phyloP scores from a whole-genome alignment of 1,284 basidiomycete species.

The Peniophora sp. region DNA sequence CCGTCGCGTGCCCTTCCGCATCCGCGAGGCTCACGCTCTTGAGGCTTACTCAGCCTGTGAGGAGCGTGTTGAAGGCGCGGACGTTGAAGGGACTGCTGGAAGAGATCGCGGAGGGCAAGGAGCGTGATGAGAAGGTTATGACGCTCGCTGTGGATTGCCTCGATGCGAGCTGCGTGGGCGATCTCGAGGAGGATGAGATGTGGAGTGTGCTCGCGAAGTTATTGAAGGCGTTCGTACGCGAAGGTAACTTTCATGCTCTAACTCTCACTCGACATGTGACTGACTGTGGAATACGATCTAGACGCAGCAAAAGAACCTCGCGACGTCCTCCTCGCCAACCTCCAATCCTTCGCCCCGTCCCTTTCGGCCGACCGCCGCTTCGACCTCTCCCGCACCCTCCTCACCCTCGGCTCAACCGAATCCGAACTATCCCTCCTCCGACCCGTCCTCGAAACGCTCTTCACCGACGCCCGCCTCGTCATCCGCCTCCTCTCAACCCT shows the following conservation, averaged over 20 bases:
- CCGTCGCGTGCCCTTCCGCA: conserved; percentile 50
- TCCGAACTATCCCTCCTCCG: conserved; percentile 21
- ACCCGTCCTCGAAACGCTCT: conserved; percentile 34
- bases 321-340: conserved; percentile 29
- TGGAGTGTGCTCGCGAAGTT: conserved; percentile 44
- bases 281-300: conserved; percentile 9
- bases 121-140: conserved; percentile 6
- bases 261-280: not conserved
- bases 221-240: conserved; percentile 36
- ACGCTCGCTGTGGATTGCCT: conserved; percentile 48
- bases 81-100: conserved; percentile 52
- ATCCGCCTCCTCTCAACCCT: conserved; percentile 51
- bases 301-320: conserved; percentile 24
- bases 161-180: conserved; percentile 36
- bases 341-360: conserved; percentile 43
- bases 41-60: conserved; percentile 48
- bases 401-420: conserved; percentile 41
- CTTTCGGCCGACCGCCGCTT: conserved; percentile 46
- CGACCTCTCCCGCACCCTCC: conserved; percentile 44
- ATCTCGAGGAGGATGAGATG: conserved; percentile 37
- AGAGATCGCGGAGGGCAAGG: conserved; percentile 25
- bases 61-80: conserved; percentile 56
- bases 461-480: conserved; percentile 47
- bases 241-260: conserved; percentile 31
- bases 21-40: conserved; percentile 53